These are phyloP conservation scores for Metarhizium brunneum DNA, from an alignment of 2,329 filamentous ascomycete species.

Conservation along the genomic window DNA sequence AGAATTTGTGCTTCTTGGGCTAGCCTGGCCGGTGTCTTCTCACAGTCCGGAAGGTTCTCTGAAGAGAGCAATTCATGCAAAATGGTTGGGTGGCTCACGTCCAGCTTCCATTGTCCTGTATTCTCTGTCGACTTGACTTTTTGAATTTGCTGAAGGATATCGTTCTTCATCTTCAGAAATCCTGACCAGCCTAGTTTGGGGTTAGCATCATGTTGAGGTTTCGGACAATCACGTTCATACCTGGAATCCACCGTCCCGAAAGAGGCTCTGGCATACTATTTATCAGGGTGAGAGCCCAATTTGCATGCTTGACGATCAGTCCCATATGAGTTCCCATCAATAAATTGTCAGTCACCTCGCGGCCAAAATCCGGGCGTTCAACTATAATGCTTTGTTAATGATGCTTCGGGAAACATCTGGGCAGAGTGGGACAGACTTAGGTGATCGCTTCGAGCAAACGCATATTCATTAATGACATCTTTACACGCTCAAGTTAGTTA, in stretches of 20 bases:
- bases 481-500: background rate
- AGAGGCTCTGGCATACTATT: conserved; percentile 25
- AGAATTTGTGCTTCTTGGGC: conserved; percentile 29
- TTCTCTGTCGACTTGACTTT: conserved; percentile 25
- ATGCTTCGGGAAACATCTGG: background rate
- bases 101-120: conserved; percentile 22
- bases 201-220: conserved; percentile 11
- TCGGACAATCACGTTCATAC: conserved; percentile 7
- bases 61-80: conserved; percentile 25
- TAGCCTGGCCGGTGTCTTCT: conserved; percentile 24
- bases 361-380: conserved; percentile 24
- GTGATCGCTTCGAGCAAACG: conserved; percentile 25
- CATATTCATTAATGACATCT: conserved; percentile 32
- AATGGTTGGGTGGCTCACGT: conserved; percentile 25
- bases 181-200: conserved; percentile 23
- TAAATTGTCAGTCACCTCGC: conserved; percentile 24
- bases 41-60: conserved; percentile 19
- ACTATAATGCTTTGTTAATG: conserved; percentile 13
- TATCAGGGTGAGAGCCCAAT: conserved; percentile 25
- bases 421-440: conserved; percentile 13
- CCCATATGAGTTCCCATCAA: conserved; percentile 28
- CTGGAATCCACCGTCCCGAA: conserved; percentile 24
- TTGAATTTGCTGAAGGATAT: conserved; percentile 25
- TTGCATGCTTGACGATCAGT: conserved; percentile 25
- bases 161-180: conserved; percentile 29